phyloP scores from a whole-genome alignment of 1,284 basidiomycete genomes.

The Acaromyces ingoldii region DNA sequence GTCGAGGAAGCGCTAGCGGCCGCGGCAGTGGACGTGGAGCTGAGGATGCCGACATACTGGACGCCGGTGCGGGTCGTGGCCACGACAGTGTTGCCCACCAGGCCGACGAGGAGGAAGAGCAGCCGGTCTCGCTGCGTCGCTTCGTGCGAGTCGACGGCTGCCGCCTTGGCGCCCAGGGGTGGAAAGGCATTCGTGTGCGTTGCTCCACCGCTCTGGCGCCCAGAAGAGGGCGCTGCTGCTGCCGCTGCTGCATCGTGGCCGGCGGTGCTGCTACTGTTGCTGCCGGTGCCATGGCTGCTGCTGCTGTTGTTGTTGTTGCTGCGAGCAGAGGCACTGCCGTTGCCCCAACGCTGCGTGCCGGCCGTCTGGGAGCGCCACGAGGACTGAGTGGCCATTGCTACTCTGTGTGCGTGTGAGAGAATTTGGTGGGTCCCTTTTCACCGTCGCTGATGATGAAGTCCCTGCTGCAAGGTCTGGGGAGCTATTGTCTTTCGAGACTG shows the following conservation, averaged over 20 bases:
- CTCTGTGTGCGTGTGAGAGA: neutral
- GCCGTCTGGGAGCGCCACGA: constrained; percentile 1
- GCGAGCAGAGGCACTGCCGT: neutral
- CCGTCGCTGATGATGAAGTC: no score
- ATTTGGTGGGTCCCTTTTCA: no score
- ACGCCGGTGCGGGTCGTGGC: constrained; percentile 31
- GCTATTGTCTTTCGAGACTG: no score
- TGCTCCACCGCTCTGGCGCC: no score
- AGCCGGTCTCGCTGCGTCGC: constrained; percentile 27
- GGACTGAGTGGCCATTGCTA: neutral
- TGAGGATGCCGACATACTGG: constrained; percentile 41
- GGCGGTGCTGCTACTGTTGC: neutral
- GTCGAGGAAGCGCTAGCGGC: constrained; percentile 4
- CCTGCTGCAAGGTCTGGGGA: no score
- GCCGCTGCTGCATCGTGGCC: neutral
- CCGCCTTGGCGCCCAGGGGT: neutral
- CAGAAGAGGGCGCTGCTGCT: neutral
- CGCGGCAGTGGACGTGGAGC: constrained; percentile 19
- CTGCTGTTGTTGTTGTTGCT: neutral
- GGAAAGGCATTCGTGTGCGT: neutral
- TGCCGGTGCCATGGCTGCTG: neutral
- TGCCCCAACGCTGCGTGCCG: neutral
- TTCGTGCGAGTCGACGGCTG: neutral
- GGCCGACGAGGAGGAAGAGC: constrained; percentile 31
- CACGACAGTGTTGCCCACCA: constrained; percentile 37